Conservation (phyloP, 2,329 filamentous ascomycete species). For the Ascomycota sp. region DNA sequence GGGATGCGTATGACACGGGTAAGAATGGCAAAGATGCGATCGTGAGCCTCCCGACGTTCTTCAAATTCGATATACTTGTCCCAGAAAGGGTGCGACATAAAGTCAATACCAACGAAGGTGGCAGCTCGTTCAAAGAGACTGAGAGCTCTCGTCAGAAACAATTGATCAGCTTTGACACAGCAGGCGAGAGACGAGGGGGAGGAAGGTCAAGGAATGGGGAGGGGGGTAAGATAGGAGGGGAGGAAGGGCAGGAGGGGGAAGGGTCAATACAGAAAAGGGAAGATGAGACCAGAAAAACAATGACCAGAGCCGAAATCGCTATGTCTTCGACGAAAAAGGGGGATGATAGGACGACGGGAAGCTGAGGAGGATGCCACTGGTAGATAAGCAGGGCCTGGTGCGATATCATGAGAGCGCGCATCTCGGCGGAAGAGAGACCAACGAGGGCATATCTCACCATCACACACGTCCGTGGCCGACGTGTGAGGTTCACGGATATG, state of each 20-base stretch:
- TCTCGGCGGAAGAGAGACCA: constrained; percentile 34
- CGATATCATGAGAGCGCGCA: constrained; percentile 43
- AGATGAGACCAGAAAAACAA: constrained; percentile 28
- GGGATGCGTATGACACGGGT: constrained; percentile 71
- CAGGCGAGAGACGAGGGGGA: constrained; percentile 5
- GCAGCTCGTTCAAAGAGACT: constrained; percentile 89
- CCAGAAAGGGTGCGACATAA: constrained; percentile 90
- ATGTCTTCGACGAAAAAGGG: constrained; percentile 12
- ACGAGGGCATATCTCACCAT: constrained; percentile 56
- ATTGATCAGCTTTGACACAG: neutral
- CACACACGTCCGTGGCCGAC: constrained; percentile 17
- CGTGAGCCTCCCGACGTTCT: constrained; percentile 65
- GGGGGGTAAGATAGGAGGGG: constrained; percentile 6
- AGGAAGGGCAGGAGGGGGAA: constrained; percentile 12
- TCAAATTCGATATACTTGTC: constrained; percentile 98
- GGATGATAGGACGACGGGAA: constrained; percentile 16
- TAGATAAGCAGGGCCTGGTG: constrained; percentile 39
- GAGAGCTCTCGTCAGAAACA: constrained; percentile 10
- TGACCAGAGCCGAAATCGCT: constrained; percentile 23
- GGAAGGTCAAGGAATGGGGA: constrained; percentile 10
- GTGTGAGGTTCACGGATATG: constrained; percentile 15
- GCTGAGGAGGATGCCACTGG: constrained; percentile 16
- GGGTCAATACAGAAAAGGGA: constrained; percentile 35
- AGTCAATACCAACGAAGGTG: constrained; percentile 72
- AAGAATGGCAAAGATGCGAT: constrained; percentile 71